A percentile compares a stretch with the other conserved stretches of the same genome.
Conservation (phyloP, 139 green algal species). For the Chlamydomonas sp. region DNA sequence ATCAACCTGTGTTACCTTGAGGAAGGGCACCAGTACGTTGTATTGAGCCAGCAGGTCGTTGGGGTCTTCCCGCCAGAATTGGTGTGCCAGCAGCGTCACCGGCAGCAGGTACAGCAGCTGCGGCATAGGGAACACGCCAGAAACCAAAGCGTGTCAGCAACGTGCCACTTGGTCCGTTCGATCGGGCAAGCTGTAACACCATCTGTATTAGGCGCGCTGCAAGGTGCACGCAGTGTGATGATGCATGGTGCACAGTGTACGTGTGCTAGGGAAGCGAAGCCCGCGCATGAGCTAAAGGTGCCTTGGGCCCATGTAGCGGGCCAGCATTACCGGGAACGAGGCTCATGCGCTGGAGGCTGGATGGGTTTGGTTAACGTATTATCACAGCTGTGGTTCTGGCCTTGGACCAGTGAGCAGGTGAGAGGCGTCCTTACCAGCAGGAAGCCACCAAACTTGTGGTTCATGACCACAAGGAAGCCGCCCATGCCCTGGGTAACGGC, state of each 20-base stretch:
- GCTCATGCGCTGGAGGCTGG: too few species aligned
- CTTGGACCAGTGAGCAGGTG: background rate
- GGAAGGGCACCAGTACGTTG: constrained; percentile 42
- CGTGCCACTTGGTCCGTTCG: background rate
- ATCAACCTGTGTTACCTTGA: constrained; percentile 35
- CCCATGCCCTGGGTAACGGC: constrained; percentile 45
- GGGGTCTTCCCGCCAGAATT: constrained; percentile 50
- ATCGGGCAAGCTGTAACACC: background rate
- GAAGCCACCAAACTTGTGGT: constrained; percentile 44
- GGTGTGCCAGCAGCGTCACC: constrained; percentile 39
- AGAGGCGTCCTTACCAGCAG: constrained; percentile 28
- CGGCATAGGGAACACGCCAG: background rate
- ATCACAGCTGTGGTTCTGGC: background rate
- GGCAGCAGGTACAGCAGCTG: constrained; percentile 41
- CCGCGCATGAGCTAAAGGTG: too few species aligned
- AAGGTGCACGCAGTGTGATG: background rate
- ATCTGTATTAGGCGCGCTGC: background rate
- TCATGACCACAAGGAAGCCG: constrained; percentile 44
- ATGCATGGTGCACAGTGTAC: background rate
- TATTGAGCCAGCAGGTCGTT: constrained; percentile 10
- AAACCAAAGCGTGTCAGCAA: background rate
- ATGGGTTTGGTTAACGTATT: too few species aligned
- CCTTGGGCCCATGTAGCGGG: too few species aligned
- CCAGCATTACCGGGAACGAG: too few species aligned
- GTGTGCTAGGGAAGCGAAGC: too few species aligned